A percentile compares a stretch with the other conserved stretches of the same genome.
phyloP scores from a whole-genome alignment of 441 rosid genomes.

The Corymbia calophylla region DNA sequence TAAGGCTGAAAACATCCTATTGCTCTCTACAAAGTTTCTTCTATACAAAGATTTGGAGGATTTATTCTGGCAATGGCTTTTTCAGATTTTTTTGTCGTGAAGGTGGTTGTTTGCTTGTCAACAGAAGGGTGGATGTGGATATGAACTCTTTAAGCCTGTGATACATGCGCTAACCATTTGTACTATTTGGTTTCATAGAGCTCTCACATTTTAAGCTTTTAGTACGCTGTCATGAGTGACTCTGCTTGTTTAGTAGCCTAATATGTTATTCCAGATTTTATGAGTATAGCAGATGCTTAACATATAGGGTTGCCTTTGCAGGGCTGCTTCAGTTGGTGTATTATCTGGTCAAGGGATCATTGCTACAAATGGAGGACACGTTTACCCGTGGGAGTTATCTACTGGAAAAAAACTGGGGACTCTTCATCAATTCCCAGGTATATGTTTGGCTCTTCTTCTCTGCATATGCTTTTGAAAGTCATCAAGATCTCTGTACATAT shows the following conservation, averaged over 20 bases:
- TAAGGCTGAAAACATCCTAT: background rate
- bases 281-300: background rate
- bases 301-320: constrained; percentile 17
- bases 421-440: constrained; percentile 78
- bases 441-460: background rate
- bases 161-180: background rate
- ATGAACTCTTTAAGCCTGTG: background rate
- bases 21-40: background rate
- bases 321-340: constrained; percentile 47
- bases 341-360: constrained; percentile 58
- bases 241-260: background rate
- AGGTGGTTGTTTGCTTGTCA: background rate
- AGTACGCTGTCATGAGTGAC: background rate
- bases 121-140: background rate
- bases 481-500: background rate
- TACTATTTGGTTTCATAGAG: background rate
- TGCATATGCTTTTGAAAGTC: background rate
- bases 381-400: constrained; percentile 64
- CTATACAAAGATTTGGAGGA: background rate
- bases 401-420: constrained; percentile 55
- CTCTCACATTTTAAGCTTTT: background rate
- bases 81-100: background rate
- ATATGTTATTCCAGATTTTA: background rate
- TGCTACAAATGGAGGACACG: constrained; percentile 68
- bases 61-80: background rate